Evolutionary conservation across 169 alveolate genomes (phyloP).

Genomic region (Theileria orientalis): DNA sequence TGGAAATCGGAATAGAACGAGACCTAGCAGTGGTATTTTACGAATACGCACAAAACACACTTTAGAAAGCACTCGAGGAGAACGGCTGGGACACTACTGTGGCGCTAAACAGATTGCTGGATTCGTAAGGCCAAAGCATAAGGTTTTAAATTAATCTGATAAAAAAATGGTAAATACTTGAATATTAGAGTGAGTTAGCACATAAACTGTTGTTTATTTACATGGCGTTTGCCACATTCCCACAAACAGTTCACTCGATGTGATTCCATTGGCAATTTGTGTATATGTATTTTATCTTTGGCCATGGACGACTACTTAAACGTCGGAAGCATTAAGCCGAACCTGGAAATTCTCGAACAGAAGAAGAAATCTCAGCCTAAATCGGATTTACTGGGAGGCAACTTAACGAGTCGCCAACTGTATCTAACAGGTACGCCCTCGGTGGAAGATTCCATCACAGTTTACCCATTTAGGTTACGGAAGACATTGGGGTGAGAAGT

Average conservation of each 20-base stretch:
- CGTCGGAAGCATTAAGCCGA: slow-evolving; percentile 66
- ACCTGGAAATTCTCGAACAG: slow-evolving; percentile 70
- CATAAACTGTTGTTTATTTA: background rate
- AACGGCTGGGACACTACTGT: slow-evolving; percentile 85
- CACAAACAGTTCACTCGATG: background rate
- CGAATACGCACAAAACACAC: background rate
- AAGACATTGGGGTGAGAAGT: slow-evolving; percentile 85
- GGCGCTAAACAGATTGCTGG: slow-evolving; percentile 81
- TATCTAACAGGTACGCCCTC: slow-evolving; percentile 57
- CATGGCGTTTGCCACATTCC: background rate
- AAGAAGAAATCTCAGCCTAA: slow-evolving; percentile 47
- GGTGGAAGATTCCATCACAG: background rate
- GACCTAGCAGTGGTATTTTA: slow-evolving; percentile 67
- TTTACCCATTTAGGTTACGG: slow-evolving; percentile 69
- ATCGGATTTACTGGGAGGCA: slow-evolving; percentile 55
- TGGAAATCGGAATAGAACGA: slow-evolving; percentile 78
- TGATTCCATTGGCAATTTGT: slow-evolving; percentile 1
- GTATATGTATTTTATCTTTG: background rate
- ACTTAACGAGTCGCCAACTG: slow-evolving; percentile 59
- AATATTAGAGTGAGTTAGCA: background rate
- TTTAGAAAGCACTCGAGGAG: slow-evolving; percentile 71
- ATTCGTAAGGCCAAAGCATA: slow-evolving; percentile 12
- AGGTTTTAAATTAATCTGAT: background rate
- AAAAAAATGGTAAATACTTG: background rate
- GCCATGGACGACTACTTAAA: slow-evolving; percentile 74